A percentile compares a stretch with the other conserved stretches of the same genome.
phyloP scores from a whole-genome alignment of 2,329 filamentous ascomycete species.

The Xylariaceae sp. region DNA sequence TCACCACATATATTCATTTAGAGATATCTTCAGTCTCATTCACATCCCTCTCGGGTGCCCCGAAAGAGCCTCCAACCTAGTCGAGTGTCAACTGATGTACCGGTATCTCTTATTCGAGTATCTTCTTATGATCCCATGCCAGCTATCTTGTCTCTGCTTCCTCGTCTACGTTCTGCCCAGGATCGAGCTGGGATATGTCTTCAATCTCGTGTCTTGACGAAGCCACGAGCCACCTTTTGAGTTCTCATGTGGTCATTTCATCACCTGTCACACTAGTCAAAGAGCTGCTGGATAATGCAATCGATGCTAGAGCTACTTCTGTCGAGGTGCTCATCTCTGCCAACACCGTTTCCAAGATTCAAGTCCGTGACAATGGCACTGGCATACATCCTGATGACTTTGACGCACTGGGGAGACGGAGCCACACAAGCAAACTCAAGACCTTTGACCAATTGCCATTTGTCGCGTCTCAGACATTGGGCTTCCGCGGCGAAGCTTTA shows the following conservation, averaged over 20 bases:
- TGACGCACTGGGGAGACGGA: conserved; percentile 52
- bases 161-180: too few species aligned
- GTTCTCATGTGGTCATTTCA: conserved; percentile 52
- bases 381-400: conserved; percentile 60
- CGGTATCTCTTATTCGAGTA: too few species aligned
- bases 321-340: conserved; percentile 57
- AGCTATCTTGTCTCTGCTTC: too few species aligned
- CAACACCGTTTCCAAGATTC: conserved; percentile 61
- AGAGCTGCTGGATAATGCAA: conserved; percentile 69
- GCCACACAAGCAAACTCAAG: conserved; percentile 67
- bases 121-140: too few species aligned
- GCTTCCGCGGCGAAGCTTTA: conserved; percentile 69
- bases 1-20: too few species aligned
- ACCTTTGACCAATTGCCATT: conserved; percentile 53
- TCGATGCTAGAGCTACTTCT: conserved; percentile 62
- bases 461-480: conserved; percentile 54
- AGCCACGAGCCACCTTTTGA: conserved; percentile 46
- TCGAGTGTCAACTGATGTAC: too few species aligned
- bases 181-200: too few species aligned
- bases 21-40: too few species aligned
- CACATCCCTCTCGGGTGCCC: too few species aligned
- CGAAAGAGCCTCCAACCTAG: too few species aligned
- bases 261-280: conserved; percentile 59
- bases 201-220: conserved; percentile 41
- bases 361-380: conserved; percentile 66